Evolutionary conservation across 495 filamentous ascomycete species (phyloP).

Genomic region (Terfezia claveryi): DNA sequence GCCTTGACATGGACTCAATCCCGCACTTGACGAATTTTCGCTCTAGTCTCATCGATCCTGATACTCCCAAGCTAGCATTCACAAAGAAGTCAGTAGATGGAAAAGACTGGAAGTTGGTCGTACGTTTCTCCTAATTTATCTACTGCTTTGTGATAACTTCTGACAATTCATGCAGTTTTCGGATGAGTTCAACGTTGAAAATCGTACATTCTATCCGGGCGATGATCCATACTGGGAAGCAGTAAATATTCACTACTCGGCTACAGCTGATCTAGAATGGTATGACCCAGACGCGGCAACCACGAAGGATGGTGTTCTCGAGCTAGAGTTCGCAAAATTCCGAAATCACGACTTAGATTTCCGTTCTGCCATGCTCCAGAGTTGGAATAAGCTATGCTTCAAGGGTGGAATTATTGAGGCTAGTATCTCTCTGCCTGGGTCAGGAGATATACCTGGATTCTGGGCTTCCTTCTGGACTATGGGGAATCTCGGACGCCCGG

Average conservation of each 20-base stretch:
- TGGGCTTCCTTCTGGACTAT: slow-evolving; percentile 73
- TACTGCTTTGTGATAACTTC: background rate
- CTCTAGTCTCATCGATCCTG: slow-evolving; percentile 42
- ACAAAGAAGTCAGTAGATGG: slow-evolving; percentile 37
- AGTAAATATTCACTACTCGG: slow-evolving; percentile 62
- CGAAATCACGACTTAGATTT: slow-evolving; percentile 47
- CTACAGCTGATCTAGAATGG: slow-evolving; percentile 61
- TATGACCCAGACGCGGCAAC: slow-evolving; percentile 59
- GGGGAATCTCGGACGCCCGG: slow-evolving; percentile 50
- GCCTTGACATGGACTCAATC: no score
- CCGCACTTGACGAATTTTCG: slow-evolving; percentile 27
- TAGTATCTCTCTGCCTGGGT: slow-evolving; percentile 50
- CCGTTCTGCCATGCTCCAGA: slow-evolving; percentile 63
- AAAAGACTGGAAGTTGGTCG: slow-evolving; percentile 40
- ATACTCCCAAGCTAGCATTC: slow-evolving; percentile 39
- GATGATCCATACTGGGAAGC: slow-evolving; percentile 54
- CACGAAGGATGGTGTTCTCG: slow-evolving; percentile 43
- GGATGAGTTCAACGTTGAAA: slow-evolving; percentile 53
- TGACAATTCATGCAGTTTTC: slow-evolving; percentile 32
- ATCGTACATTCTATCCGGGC: slow-evolving; percentile 49
- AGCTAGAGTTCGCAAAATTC: slow-evolving; percentile 45
- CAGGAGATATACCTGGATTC: slow-evolving; percentile 45
- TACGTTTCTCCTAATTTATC: slow-evolving; percentile 18
- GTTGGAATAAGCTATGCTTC: slow-evolving; percentile 63
- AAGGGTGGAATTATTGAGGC: slow-evolving; percentile 58